Evolutionary conservation across 257 asterid species (phyloP).

Genomic region (Solanum gracilifrons): DNA sequence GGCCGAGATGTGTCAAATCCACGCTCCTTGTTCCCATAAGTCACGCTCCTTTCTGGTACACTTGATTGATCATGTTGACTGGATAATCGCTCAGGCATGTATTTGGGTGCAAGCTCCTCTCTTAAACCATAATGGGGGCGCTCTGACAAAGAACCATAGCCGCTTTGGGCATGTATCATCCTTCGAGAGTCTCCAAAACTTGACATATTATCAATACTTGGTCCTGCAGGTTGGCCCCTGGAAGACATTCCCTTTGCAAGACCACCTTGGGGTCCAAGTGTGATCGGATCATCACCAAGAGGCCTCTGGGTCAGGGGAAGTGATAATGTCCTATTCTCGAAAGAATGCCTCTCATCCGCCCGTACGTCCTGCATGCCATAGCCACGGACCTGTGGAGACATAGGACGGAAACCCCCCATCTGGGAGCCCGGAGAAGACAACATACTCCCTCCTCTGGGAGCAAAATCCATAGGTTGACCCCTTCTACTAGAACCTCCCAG

Average conservation of each 20-base stretch:
- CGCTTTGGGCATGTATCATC: constrained; percentile 44
- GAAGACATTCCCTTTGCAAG: constrained; percentile 81
- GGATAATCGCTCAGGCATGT: constrained; percentile 38
- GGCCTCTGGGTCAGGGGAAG: constrained; percentile 70
- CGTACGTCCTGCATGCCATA: constrained; percentile 66
- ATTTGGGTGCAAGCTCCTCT: constrained; percentile 47
- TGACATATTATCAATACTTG: constrained; percentile 24
- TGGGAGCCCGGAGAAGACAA: constrained; percentile 55
- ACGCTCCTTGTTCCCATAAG: constrained; percentile 19
- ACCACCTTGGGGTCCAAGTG: constrained; percentile 97
- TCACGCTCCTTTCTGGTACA: constrained; percentile 24
- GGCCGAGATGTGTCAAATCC: constrained; percentile 22
- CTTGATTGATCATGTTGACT: constrained; percentile 40
- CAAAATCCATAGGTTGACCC: constrained; percentile 60
- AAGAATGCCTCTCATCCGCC: constrained; percentile 46
- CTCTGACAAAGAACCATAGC: constrained; percentile 43
- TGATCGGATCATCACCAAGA: constrained; percentile 56
- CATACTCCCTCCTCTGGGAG: constrained; percentile 52
- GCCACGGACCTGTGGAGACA: constrained; percentile 49
- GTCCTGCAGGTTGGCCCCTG: constrained; percentile 56
- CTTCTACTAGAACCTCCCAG: constrained; percentile 53
- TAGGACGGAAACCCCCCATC: constrained; percentile 39
- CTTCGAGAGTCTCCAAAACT: constrained; percentile 46
- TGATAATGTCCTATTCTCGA: constrained; percentile 44
- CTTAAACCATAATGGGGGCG: constrained; percentile 48